Conservation (phyloP, 2,329 filamentous ascomycete species). For the Xylariaceae sp. region DNA sequence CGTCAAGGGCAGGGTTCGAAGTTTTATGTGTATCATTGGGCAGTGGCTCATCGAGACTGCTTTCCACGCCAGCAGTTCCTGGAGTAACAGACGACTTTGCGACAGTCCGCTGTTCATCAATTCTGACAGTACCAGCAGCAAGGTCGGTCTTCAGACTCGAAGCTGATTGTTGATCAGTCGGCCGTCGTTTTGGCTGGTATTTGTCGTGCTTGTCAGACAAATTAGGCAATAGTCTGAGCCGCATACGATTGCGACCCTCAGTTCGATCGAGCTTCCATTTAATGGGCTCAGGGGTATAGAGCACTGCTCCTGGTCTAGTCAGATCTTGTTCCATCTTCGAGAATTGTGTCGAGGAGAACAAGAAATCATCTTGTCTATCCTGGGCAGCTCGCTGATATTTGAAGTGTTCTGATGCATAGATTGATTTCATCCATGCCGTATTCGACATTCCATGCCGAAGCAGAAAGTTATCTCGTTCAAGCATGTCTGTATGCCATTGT, state of each 20-base stretch:
- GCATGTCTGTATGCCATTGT: conserved; percentile 70
- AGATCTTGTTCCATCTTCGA: conserved; percentile 75
- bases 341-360: conserved; percentile 72
- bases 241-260: conserved; percentile 92
- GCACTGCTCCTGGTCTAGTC: conserved; percentile 74
- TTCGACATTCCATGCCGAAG: conserved; percentile 83
- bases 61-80: conserved; percentile 18
- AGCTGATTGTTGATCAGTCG: conserved; percentile 39
- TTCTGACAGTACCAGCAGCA: conserved; percentile 8
- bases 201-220: conserved; percentile 62
- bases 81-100: conserved; percentile 19
- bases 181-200: conserved; percentile 80
- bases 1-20: conserved; percentile 55
- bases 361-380: conserved; percentile 87
- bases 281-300: conserved; percentile 58
- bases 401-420: conserved; percentile 85
- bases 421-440: conserved; percentile 90
- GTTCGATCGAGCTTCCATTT: conserved; percentile 96
- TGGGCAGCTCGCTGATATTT: conserved; percentile 87
- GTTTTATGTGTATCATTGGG: conserved; percentile 22
- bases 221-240: conserved; percentile 80
- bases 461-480: conserved; percentile 65
- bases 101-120: conserved; percentile 15
- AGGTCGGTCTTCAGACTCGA: conserved; percentile 33
- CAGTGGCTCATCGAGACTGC: conserved; percentile 17